These are phyloP conservation scores for Apiospora hydei DNA, from an alignment of 2,329 filamentous ascomycete genomes.

Conservation along the genomic window DNA sequence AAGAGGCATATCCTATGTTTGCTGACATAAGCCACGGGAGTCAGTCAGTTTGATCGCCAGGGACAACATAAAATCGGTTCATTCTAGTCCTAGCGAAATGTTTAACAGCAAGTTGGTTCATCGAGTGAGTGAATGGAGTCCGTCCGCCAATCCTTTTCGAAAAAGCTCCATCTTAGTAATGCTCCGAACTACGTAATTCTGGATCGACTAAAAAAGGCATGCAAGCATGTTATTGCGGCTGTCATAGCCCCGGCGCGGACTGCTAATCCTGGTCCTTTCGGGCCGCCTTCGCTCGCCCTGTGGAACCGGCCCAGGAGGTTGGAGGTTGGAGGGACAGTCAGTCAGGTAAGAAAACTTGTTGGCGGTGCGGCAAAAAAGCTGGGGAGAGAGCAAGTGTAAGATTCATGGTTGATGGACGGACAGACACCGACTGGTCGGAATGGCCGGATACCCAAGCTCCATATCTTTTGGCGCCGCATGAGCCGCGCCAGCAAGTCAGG, in stretches of 20 bases:
- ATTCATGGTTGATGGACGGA: background rate
- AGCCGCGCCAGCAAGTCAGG: conserved; percentile 11
- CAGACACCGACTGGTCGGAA: background rate
- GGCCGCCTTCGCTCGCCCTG: background rate
- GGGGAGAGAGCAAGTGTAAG: background rate
- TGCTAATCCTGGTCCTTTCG: conserved; percentile 16
- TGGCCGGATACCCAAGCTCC: background rate
- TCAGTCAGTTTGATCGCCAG: background rate
- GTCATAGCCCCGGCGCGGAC: conserved; percentile 15
- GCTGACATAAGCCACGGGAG: background rate
- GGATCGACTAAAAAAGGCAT: background rate
- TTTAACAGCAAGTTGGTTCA: background rate
- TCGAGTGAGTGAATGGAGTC: background rate
- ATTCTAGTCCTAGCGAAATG: background rate
- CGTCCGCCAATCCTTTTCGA: background rate
- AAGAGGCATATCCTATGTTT: background rate
- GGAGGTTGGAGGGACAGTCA: background rate
- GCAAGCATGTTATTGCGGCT: background rate
- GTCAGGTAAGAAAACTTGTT: background rate
- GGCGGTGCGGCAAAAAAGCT: background rate
- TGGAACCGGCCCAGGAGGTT: background rate
- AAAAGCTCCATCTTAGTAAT: background rate
- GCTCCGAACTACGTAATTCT: conserved; percentile 18
- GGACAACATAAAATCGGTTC: background rate
- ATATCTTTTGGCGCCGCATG: background rate